Evolutionary conservation across 2,329 filamentous ascomycete genomes (phyloP), one percentile per base, ranked within the genome.

Genomic region (Cladophialophora bantiana): DNA sequence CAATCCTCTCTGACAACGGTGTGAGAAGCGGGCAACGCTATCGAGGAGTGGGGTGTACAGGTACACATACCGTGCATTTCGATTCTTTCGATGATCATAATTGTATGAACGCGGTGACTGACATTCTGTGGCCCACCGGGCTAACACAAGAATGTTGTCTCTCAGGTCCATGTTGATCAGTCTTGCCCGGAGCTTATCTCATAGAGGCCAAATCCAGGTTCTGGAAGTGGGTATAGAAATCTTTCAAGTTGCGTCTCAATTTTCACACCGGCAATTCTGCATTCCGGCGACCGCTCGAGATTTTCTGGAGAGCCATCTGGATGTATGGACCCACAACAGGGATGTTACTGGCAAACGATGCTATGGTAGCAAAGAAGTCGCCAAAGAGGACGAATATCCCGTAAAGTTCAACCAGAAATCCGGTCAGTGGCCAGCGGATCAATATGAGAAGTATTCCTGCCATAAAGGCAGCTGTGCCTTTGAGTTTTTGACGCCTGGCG

Each of bases 331-430:
- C 94, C 5, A 98, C 83, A 7, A 97, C 85, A 0, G 95, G 94
- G 10, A 96, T 81, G 68, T 91, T 93, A 64, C 92, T 89, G 45
- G 92, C 92, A 75, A 98, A 97, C 15, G 91, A 88, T 0, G 91
- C 91, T 71, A 98, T 94, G 20, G 94, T 98, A 57, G 93, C 92
- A 66, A 98, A 86, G 81, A 98, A 98, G 79, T 99, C 95, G 40
- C 95, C 95, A 81, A 99, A 99, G 40, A 99, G 83, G 59, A 97
- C 87, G 72, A 96, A 86, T 72, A 99, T 94, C 35, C 95, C 95
- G 80, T 98, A 98, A 3, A 94, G 80, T 80, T 99, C 95, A 73
- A 98, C 86, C 65, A 90, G 75, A 81, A 99, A 99, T 34, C 95
- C 95, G 69, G 95, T 86, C 63, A 99, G 85, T 0, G 95, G 91